These are phyloP conservation scores for Mycosphaerella sp. DNA, from an alignment of 2,329 filamentous ascomycete genomes.

Conservation along the genomic window DNA sequence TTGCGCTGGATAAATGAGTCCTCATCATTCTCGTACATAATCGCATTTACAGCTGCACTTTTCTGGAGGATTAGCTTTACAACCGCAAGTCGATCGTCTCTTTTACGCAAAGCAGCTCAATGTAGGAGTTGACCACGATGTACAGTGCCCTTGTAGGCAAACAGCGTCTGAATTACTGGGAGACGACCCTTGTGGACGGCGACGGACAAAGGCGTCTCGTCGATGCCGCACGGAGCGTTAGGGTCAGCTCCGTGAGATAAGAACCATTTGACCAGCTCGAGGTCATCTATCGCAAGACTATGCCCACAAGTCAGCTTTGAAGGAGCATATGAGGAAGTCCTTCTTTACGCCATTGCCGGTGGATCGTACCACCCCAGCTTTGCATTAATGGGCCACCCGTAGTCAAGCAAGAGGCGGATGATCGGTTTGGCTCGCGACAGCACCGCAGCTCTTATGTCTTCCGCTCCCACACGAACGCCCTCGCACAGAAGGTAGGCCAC, in stretches of 20 bases:
- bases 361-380: conserved; percentile 8
- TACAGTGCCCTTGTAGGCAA: conserved; percentile 7
- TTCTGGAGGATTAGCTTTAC: conserved; percentile 8
- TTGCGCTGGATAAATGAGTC: conserved; percentile 4
- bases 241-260: conserved; percentile 15
- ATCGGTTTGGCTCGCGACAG: conserved; percentile 2
- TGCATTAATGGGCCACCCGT: conserved; percentile 9
- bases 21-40: conserved; percentile 8
- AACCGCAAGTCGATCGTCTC: conserved; percentile 4
- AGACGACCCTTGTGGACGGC: conserved; percentile 11
- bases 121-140: conserved; percentile 15
- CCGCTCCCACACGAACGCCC: conserved; percentile 2
- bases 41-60: conserved; percentile 4
- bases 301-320: not conserved
- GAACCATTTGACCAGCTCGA: conserved; percentile 13
- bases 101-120: conserved; percentile 8
- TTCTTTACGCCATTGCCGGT: conserved; percentile 3
- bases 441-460: not conserved
- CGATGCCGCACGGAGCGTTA: conserved; percentile 15
- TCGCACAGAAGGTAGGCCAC: conserved; percentile 1
- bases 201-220: conserved; percentile 15
- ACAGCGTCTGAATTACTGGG: conserved; percentile 13
- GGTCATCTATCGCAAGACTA: conserved; percentile 4
- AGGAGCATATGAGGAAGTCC: not conserved
- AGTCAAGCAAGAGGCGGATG: conserved; percentile 2